Base-by-base conservation (phyloP, 768 basidiomycete genomes). In the Rickenella mellea region DNA sequence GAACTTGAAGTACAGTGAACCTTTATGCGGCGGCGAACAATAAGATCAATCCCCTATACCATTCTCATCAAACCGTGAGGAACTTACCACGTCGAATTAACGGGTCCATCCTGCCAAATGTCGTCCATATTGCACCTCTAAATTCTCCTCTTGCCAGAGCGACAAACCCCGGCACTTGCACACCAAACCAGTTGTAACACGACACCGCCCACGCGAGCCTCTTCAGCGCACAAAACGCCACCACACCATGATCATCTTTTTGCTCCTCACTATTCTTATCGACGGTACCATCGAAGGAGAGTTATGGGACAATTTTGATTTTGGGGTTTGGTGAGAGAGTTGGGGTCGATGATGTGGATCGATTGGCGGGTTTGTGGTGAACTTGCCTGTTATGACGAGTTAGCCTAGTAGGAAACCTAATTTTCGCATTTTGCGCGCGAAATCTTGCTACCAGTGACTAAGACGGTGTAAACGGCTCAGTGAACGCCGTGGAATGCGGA, bases 261-360 rank as follows among this genome's bases (percentile, higher is more conserved):
- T 65, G 60, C 19, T 65, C 63, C 36, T 55, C 51, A 5, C 59
- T 63, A 41, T 65, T 65, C 27, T 61, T 47, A 3, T 62, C 63
- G 8, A 65, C 61, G 3, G 54, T 48, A n/a, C 61, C 62, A 19
- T 60, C 51, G 45, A 65, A 65, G 2, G 52, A 48, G 46, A 65
- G 61, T 42, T 65, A 65, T 0, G 58, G 57, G 2, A 62, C 63
- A 19, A 19, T 32, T 19, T 32, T 32, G 7, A 32, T 19, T 14
- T 14, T 3, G 30, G 30, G 30, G 20, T 32, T 19, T 32, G n/a
- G 30, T n/a, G n/a, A n/a, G n/a, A n/a, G n/a, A n/a, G n/a, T n/a
- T n/a, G n/a, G n/a, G n/a, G n/a, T n/a, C n/a, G n/a, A n/a, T n/a
- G n/a, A n/a, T n/a, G n/a, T n/a, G n/a, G n/a, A n/a, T n/a, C n/a